Evolutionary conservation across 1,139 yeast species (phyloP), one percentile per base, ranked within the genome.

Genomic region (Scheffersomyces segobiensis): DNA sequence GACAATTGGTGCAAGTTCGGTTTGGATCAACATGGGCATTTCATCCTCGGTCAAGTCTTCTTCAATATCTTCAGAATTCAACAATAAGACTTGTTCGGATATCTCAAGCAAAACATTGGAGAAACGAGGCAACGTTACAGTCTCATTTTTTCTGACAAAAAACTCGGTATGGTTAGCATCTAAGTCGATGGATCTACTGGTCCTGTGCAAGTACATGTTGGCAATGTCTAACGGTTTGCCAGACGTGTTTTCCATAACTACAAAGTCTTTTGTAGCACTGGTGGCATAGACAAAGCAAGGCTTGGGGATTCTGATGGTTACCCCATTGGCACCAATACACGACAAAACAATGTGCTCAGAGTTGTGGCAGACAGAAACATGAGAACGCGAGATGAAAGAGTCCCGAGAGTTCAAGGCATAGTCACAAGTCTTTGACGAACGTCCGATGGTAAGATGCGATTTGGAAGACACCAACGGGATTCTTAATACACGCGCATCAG

Each of bases 261-360:
- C 68, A 57, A 74, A 84, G 57, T 76, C 69, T 5, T 73, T 68
- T 5, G 62, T 57, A 3, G 65, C 57, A 49, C 68, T 67, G 18
- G 76, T 66, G 20, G 74, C 71, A 58, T 67, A 68, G 7, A 79
- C 80, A 42, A 68, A 68, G 60, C 84, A 80, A 19, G 78, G 69
- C 57, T 73, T 73, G 1, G 93, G 93, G 53, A 89, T 81, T 12
- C 83, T 79, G 47, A 89, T 81, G 21, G 83, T 84, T 59, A 88
- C 74, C 4, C 96, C 96, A 67, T 90, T 90, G 75, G 85, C 82
- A 1, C 96, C 96, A 59, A 85, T 67, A 67, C 96, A 90, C 53
- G 79, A 80, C 57, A 89, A 71, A 6, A 63, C 71, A 64, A 70
- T 77, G 56, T 64, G 70, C 51, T 69, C 67, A 6, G 64, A 61